Evolutionary conservation across 2,329 filamentous ascomycete genomes (phyloP).

Genomic region (Epicoccum sorghinum): DNA sequence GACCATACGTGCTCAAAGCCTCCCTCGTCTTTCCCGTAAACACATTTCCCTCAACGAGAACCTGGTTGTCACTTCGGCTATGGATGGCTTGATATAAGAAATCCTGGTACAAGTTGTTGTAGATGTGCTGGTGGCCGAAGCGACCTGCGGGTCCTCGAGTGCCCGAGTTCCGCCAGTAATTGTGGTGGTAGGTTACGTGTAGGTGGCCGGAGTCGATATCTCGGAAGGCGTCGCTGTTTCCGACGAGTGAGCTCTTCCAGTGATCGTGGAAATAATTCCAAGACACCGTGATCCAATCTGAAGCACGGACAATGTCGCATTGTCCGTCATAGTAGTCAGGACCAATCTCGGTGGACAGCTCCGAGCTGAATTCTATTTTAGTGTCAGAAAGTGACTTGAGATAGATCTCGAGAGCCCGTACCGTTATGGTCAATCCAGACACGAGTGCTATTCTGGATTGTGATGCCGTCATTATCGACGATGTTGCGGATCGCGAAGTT

Average conservation of each 20-base stretch:
- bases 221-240: conserved; percentile 64
- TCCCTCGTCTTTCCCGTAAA: conserved; percentile 56
- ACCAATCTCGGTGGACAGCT: conserved; percentile 62
- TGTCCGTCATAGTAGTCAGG: conserved; percentile 71
- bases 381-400: not conserved
- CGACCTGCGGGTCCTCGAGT: conserved; percentile 67
- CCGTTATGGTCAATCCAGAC: conserved; percentile 69
- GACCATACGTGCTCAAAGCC: conserved; percentile 60
- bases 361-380: conserved; percentile 61
- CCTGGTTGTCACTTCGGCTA: conserved; percentile 53
- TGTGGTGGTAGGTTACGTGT: conserved; percentile 70
- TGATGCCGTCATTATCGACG: conserved; percentile 63
- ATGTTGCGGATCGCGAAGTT: conserved; percentile 68
- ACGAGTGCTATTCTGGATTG: conserved; percentile 63
- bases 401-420: not conserved
- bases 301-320: conserved; percentile 66
- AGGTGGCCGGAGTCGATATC: conserved; percentile 66
- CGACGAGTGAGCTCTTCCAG: conserved; percentile 67
- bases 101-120: conserved; percentile 57
- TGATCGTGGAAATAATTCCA: conserved; percentile 62
- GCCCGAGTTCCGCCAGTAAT: conserved; percentile 69
- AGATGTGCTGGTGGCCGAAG: conserved; percentile 70
- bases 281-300: conserved; percentile 66
- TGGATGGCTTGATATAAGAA: conserved; percentile 50
- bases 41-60: conserved; percentile 55